phyloP scores from a whole-genome alignment of 208 protist genomes.

The Leptomonas seymouri region DNA sequence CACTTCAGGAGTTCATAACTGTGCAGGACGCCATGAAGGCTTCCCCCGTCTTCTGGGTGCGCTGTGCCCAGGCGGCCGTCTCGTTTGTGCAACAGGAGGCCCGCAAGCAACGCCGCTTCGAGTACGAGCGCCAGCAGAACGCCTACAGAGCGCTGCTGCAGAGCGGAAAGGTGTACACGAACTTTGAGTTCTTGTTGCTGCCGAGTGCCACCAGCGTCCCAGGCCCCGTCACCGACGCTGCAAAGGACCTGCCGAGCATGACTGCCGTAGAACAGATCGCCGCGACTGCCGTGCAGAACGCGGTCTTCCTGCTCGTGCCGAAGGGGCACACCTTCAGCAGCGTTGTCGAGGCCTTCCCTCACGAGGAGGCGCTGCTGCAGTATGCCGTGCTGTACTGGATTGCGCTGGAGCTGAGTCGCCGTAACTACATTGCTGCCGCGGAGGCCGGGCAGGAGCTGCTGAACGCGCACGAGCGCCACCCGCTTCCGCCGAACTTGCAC shows the following conservation, averaged over 20 bases:
- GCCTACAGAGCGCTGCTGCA: constrained; percentile 62
- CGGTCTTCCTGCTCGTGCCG: constrained; percentile 78
- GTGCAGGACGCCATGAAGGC: constrained; percentile 78
- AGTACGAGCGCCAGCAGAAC: constrained; percentile 82
- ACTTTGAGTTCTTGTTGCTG: constrained; percentile 84
- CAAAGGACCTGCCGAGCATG: constrained; percentile 32
- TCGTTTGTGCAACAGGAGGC: constrained; percentile 50
- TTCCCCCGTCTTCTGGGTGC: constrained; percentile 85
- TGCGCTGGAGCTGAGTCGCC: constrained; percentile 67
- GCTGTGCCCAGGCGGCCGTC: constrained; percentile 79
- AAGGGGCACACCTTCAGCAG: constrained; percentile 56
- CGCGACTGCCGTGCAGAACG: constrained; percentile 73
- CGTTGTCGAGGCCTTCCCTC: constrained; percentile 64
- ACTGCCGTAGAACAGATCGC: constrained; percentile 56
- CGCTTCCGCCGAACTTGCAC: constrained; percentile 65
- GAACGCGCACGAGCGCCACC: constrained; percentile 55
- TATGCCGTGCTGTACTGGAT: constrained; percentile 85
- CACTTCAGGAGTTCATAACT: constrained; percentile 68
- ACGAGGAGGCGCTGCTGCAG: constrained; percentile 58
- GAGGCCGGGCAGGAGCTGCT: constrained; percentile 77
- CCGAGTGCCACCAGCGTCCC: constrained; percentile 56
- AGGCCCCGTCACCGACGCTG: constrained; percentile 44
- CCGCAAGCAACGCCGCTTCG: constrained; percentile 37
- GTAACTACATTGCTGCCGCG: constrained; percentile 81
- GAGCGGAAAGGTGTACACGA: constrained; percentile 70